Base-by-base conservation (phyloP, 177 flowering plant species). In the Telopea speciosissima region DNA sequence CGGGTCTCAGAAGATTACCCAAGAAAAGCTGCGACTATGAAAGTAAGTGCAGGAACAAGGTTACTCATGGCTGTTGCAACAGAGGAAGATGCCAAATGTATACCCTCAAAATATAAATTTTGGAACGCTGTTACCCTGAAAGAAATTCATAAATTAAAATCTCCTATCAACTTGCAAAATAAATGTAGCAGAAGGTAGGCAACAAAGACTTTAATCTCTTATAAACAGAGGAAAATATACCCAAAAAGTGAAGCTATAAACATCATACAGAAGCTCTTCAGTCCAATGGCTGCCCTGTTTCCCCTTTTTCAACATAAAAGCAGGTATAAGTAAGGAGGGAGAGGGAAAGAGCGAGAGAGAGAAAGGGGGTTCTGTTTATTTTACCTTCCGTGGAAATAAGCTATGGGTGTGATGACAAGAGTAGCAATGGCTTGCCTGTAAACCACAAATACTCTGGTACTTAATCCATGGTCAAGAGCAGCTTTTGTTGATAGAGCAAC, bases 301-400 rank as follows among this genome's bases (percentile, higher is more conserved):
- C 8, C 22, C 22, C 22, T 58, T 19, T 21, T 58, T n/a, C 61
- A 58, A 58, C 24, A 58, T 58, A 24, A 58, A 58, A 19, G 24
- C 22, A 58, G 6, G 5, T 58, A 3, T 21, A 21, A 19, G 19
- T 58, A 19, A n/a, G 14, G 61, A 58, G 23, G n/a, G 61, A 58
- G 22, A 58, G 61, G 17, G 59, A 54, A n/a, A 58, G 61, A 58
- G 61, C n/a, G 61, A 56, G 61, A 56, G 61, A 56, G 61, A 56
- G 61, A 56, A 10, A 62, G 26, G 12, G 65, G 5, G 65, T 7
- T 14, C 5, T 3, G 58, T 14, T 14, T 14, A 52, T 19, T 2
- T 7, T 58, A 62, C 65, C 65, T 62, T 5, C 16, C 31, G 25
- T 10, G 10, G 24, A 62, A 62, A 62, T 24, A 62, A 12, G 65